phyloP scores from a whole-genome alignment of 371 early-diverging fungal species.

The Mortierella sp. region DNA sequence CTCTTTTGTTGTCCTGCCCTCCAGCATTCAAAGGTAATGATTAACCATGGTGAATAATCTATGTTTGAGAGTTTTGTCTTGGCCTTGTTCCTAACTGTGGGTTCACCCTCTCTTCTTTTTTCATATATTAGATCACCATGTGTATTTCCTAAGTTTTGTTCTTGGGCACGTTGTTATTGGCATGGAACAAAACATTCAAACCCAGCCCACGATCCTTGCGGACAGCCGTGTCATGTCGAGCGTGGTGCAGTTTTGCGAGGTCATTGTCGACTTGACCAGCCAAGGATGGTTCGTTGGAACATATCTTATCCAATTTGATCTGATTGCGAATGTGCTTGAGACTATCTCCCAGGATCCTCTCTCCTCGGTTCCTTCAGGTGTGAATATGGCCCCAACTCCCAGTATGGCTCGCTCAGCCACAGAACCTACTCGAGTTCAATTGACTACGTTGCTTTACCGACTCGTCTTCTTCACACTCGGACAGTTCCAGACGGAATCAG shows the following conservation, averaged over 20 bases:
- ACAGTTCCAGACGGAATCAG: slow-evolving; percentile 31
- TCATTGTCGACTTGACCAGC: slow-evolving; percentile 75
- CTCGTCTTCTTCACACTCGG: slow-evolving; percentile 62
- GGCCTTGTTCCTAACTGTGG: not conserved
- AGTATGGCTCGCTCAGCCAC: slow-evolving; percentile 27
- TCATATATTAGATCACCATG: slow-evolving; percentile 35
- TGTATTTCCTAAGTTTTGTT: slow-evolving; percentile 67
- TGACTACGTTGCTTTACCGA: slow-evolving; percentile 67
- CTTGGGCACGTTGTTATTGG: slow-evolving; percentile 66
- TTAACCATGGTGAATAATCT: not conserved
- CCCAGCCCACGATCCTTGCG: slow-evolving; percentile 54
- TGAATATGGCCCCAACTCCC: slow-evolving; percentile 15
- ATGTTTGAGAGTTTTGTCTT: not conserved
- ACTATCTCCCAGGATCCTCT: slow-evolving; percentile 54
- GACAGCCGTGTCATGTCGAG: slow-evolving; percentile 62
- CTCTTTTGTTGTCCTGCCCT: slow-evolving; percentile 56
- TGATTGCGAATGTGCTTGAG: slow-evolving; percentile 68
- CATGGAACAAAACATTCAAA: slow-evolving; percentile 63
- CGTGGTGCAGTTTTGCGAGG: slow-evolving; percentile 66
- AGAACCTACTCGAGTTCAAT: slow-evolving; percentile 24
- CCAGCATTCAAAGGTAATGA: slow-evolving; percentile 58
- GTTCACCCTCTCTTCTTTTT: slow-evolving; percentile 7
- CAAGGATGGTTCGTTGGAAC: slow-evolving; percentile 70
- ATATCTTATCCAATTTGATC: slow-evolving; percentile 65
- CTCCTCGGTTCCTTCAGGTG: slow-evolving; percentile 1